These are phyloP conservation scores for Protomyces pachydermus DNA, from an alignment of 1,139 yeast species.

Conservation along the genomic window DNA sequence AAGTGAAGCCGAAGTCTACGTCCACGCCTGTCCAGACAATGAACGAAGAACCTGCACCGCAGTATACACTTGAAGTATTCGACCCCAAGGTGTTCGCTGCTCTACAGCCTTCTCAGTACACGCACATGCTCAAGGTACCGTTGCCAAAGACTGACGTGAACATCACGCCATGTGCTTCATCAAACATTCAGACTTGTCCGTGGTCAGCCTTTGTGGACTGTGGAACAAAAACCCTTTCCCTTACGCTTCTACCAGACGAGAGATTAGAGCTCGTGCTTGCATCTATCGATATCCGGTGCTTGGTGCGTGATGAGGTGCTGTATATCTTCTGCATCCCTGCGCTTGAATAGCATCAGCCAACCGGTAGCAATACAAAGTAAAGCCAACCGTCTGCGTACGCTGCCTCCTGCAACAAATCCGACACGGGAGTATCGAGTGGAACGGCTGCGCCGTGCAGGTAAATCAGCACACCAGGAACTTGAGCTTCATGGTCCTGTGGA, in stretches of 20 bases:
- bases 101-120: constrained; percentile 8
- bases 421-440: neutral
- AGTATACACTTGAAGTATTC: neutral
- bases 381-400: constrained; percentile 20
- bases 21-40: too few relatives aligned
- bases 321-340: neutral
- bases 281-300: neutral
- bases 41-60: neutral
- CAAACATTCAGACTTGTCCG: neutral
- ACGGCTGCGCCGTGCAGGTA: constrained; percentile 3
- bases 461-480: neutral
- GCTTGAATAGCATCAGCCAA: neutral
- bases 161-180: neutral
- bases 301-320: neutral
- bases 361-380: neutral
- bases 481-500: neutral
- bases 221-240: neutral
- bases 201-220: constrained; percentile 15
- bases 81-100: neutral
- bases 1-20: too few relatives aligned
- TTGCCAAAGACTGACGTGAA: neutral
- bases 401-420: constrained; percentile 3
- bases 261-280: neutral
- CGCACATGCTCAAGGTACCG: constrained; percentile 3
- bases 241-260: constrained; percentile 4